Base-by-base conservation (phyloP, 2,329 filamentous ascomycete species). In the Ophiostoma ulmi region DNA sequence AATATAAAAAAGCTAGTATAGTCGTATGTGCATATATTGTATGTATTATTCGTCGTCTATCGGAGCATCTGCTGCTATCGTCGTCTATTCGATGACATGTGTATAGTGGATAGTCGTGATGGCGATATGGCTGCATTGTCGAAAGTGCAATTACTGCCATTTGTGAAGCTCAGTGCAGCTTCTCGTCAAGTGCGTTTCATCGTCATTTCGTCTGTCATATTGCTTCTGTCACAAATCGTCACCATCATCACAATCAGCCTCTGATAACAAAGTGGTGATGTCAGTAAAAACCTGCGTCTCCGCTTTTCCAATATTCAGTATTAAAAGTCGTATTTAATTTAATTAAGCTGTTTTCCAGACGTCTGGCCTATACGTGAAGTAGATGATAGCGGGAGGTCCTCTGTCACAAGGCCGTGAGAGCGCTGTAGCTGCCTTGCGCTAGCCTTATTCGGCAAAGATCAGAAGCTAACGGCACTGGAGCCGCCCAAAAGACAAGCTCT, bases 51-150 rank as follows among this genome's bases (percentile, higher is more conserved):
- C 26, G 6, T 17, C 11, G 20, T 36, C 20, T 58, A 58, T 26
- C 17, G 17, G 5, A 17, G 36, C 14, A 5, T 6, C 14, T 36
- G 31, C 31, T 31, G 31, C 31, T 31, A 31, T 31, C 17, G 5
- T 26, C 64, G 48, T 52, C 38, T 71, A 55, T 68, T 63, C 26
- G 67, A 14, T 20, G 31, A 68, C 5, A 36, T 14, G 44, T 52
- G 26, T 63, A 63, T 35, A 26, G 58, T 35, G 3, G 58, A 35
- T 35, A 31, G 55, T 6, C 10, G 63, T 22, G 63, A 41, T 38
- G 36, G 22, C 63, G 20, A 39, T 48, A 26, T 31, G 65, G 13
- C 39, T 26, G 65, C 65, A 67, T 67, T 20, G 65, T 67, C 22
- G 39, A 67, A 22, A 22, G 20, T 38, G 35, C 35, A 4, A 39